A percentile compares a stretch with the other conserved stretches of the same genome.
Evolutionary conservation across 192 early-diverging fungal genomes (phyloP).

Genomic region (Coemansia sp.): DNA sequence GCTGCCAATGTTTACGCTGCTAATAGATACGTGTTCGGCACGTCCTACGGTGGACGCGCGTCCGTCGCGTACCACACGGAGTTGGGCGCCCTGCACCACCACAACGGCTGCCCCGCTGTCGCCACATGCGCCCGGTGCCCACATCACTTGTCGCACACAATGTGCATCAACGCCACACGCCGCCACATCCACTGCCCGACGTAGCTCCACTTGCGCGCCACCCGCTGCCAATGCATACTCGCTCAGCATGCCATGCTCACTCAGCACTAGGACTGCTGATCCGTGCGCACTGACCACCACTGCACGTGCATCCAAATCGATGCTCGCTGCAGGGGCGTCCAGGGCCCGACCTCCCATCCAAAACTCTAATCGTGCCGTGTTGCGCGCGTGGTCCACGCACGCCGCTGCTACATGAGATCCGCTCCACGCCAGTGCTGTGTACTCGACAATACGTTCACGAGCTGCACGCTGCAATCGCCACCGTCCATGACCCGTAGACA

Average conservation of each 20-base stretch:
- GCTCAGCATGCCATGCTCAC: conserved; percentile 23
- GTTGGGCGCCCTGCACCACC: conserved; percentile 39
- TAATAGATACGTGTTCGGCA: conserved; percentile 29
- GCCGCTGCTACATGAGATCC: conserved; percentile 37
- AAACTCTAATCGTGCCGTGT: conserved; percentile 26
- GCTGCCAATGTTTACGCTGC: conserved; percentile 52
- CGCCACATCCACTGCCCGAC: conserved; percentile 17
- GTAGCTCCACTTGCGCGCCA: conserved; percentile 21
- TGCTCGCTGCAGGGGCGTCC: conserved; percentile 23
- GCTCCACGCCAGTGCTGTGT: conserved; percentile 44
- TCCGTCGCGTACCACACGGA: conserved; percentile 19
- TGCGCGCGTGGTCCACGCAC: conserved; percentile 23
- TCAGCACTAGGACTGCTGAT: conserved; percentile 14
- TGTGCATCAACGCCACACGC: conserved; percentile 7
- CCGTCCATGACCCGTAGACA: conserved; percentile 68
- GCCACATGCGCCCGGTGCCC: conserved; percentile 49
- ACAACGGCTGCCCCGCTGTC: conserved; percentile 22
- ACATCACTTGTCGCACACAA: conserved; percentile 45
- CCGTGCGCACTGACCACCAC: neutral
- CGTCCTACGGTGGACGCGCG: conserved; percentile 9
- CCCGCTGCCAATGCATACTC: too few relatives aligned
- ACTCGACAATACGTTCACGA: neutral
- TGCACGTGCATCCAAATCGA: conserved; percentile 18
- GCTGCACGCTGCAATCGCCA: conserved; percentile 65
- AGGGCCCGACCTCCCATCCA: conserved; percentile 29